These are phyloP conservation scores for Botrytis hyacinthi DNA, from an alignment of 2,329 filamentous ascomycete species.

Conservation along the genomic window DNA sequence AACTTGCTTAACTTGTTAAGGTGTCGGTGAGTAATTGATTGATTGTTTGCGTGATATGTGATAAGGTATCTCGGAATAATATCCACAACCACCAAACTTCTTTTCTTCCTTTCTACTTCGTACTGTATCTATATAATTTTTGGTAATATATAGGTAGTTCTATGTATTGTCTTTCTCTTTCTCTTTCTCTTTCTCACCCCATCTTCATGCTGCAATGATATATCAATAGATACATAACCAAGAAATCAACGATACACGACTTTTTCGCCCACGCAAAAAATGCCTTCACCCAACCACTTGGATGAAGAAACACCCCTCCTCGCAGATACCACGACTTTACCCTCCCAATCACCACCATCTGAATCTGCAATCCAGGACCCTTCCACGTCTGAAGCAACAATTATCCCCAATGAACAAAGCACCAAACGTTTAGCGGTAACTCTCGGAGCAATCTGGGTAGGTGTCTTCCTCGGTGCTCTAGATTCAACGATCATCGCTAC, in stretches of 20 bases:
- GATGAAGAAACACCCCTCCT: slow-evolving; percentile 38
- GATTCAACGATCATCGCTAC: slow-evolving; percentile 86
- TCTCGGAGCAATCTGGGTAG: slow-evolving; percentile 55
- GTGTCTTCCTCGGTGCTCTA: slow-evolving; percentile 62
- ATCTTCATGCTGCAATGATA: neutral
- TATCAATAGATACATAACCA: neutral
- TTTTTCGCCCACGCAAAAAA: neutral
- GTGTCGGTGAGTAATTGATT: neutral
- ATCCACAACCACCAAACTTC: neutral
- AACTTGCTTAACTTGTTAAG: neutral
- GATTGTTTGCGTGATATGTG: neutral
- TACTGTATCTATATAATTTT: neutral
- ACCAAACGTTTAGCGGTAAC: slow-evolving; percentile 52
- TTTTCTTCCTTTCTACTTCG: neutral
- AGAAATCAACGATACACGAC: neutral
- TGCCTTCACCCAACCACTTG: neutral
- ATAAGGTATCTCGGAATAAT: neutral
- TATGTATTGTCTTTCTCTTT: neutral
- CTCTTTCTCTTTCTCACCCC: neutral
- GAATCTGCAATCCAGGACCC: neutral
- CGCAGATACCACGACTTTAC: slow-evolving; percentile 20
- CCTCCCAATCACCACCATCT: neutral
- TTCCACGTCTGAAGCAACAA: slow-evolving; percentile 27
- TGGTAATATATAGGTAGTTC: neutral
- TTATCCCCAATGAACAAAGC: slow-evolving; percentile 51